Percentiles rank a stretch among this genome's conserved stretches.
Conservation (phyloP, 768 basidiomycete genomes). For the Phlebiopsis flavidoalba region DNA sequence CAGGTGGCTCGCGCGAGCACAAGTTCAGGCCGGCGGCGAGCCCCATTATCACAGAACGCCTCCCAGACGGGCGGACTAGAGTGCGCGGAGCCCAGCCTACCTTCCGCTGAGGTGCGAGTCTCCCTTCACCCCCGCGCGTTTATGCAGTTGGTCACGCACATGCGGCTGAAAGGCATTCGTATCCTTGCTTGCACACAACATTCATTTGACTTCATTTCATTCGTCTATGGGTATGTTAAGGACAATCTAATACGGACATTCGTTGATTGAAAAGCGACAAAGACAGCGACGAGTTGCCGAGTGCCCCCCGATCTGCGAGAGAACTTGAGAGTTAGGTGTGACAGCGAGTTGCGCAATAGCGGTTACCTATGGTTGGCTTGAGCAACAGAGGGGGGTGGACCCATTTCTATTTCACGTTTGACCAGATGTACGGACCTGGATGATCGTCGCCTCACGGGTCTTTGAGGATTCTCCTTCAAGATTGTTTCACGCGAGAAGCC, state of each 20-base stretch:
- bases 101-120: conserved; percentile 8
- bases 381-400: too few relatives aligned
- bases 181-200: background rate
- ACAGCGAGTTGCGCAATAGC: background rate
- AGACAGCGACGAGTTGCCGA: background rate
- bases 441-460: conserved; percentile 42
- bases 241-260: background rate
- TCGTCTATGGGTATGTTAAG: background rate
- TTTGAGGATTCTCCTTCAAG: conserved; percentile 42
- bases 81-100: conserved; percentile 63
- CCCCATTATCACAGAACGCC: conserved; percentile 71
- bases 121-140: background rate
- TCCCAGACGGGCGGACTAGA: conserved; percentile 65
- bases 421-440: conserved; percentile 46
- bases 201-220: background rate
- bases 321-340: background rate
- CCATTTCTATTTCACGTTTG: conserved; percentile 13
- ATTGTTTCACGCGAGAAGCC: conserved; percentile 47
- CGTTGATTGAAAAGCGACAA: background rate
- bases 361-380: background rate
- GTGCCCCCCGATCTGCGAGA: too few relatives aligned
- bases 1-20: conserved; percentile 80
- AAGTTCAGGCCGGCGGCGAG: conserved; percentile 83
- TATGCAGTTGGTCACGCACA: background rate
- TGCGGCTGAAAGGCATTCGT: background rate